Evolutionary conservation across 805 yeast genomes (phyloP).

Genomic region (Grigorovia humatica): DNA sequence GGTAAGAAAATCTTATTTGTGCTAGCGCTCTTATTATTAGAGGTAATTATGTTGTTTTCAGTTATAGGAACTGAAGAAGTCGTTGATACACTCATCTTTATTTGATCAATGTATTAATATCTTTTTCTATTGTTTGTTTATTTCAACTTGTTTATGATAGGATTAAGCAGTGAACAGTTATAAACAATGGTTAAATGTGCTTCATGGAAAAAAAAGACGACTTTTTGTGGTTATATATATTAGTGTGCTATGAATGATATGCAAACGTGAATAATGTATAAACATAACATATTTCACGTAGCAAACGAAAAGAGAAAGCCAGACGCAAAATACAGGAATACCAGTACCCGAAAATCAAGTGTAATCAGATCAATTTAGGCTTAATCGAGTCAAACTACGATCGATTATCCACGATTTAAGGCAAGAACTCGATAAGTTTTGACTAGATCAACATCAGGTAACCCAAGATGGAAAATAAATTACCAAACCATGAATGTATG

Average conservation of each 20-base stretch:
- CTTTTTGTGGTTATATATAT: no score
- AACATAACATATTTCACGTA: no score
- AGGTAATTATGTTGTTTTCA: neutral
- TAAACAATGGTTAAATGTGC: no score
- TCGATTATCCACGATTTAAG: neutral
- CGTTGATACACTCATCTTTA: neutral
- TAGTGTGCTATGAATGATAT: no score
- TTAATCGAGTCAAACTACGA: neutral
- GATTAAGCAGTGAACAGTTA: no score
- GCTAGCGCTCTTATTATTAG: neutral
- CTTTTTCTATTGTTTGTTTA: neutral
- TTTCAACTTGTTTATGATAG: neutral
- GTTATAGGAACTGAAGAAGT: neutral
- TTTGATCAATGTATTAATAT: neutral
- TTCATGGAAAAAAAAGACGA: no score
- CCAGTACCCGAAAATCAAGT: neutral
- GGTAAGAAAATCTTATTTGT: conserved; percentile 13
- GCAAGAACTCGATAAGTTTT: neutral
- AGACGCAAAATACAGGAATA: neutral
- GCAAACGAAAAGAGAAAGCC: neutral
- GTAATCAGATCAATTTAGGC: neutral
- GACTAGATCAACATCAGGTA: neutral
- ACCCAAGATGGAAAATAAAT: neutral
- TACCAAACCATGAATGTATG: neutral
- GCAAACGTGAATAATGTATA: no score